A percentile compares a stretch with the other conserved stretches of the same genome.
Conservation (phyloP, 768 basidiomycete species). For the Amanita pseudoporphyria region DNA sequence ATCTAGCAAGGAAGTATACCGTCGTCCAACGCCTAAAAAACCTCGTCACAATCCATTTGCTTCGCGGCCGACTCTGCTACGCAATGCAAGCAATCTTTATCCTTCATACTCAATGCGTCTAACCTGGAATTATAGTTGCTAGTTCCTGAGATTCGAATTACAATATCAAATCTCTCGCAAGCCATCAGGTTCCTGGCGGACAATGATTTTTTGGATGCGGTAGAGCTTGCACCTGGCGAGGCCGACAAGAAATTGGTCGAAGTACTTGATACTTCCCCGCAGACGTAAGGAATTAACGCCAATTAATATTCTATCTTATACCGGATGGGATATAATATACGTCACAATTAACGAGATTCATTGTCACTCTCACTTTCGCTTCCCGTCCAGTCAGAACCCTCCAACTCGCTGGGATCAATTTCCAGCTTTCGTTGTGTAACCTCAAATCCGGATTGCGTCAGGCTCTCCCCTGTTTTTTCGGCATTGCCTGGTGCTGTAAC, state of each 20-base stretch:
- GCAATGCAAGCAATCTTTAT: slow-evolving; percentile 47
- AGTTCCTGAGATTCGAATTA: slow-evolving; percentile 77
- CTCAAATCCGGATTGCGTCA: slow-evolving; percentile 63
- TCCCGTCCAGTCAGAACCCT: slow-evolving; percentile 25
- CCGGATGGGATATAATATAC: not conserved
- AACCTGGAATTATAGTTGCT: slow-evolving; percentile 43
- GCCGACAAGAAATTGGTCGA: slow-evolving; percentile 55
- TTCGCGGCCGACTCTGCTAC: slow-evolving; percentile 60
- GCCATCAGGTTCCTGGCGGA: slow-evolving; percentile 85
- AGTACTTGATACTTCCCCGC: slow-evolving; percentile 27
- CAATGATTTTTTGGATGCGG: slow-evolving; percentile 75
- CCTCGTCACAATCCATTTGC: slow-evolving; percentile 56
- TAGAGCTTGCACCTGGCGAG: slow-evolving; percentile 77
- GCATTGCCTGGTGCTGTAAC: slow-evolving; percentile 79
- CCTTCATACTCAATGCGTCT: slow-evolving; percentile 6
- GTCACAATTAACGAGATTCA: slow-evolving; percentile 8
- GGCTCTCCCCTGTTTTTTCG: slow-evolving; percentile 55
- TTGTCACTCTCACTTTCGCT: slow-evolving; percentile 24
- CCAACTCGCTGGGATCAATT: slow-evolving; percentile 44
- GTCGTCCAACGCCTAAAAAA: not conserved
- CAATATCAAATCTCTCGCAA: slow-evolving; percentile 87
- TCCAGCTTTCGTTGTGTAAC: slow-evolving; percentile 67
- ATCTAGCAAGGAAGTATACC: not conserved
- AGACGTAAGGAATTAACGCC: not conserved
- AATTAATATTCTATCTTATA: not conserved